Evolutionary conservation across 306 rosid genomes (phyloP).

Genomic region (Cucumis melo): DNA sequence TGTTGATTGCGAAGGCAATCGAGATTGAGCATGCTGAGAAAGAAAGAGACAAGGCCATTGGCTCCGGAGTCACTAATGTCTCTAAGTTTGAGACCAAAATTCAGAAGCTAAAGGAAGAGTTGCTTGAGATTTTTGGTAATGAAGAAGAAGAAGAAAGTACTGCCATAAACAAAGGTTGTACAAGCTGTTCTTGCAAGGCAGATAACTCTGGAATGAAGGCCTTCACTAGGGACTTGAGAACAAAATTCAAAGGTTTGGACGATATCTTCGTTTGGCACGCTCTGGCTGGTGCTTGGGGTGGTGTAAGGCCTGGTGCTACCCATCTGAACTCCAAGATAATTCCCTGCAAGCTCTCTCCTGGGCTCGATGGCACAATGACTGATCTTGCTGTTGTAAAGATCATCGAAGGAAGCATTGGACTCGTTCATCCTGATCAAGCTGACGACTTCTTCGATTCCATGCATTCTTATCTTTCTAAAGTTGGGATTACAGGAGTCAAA

Average conservation of each 20-base stretch:
- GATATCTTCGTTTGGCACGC: constrained; percentile 87
- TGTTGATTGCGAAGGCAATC: constrained; percentile 40
- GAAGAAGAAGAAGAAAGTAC: constrained; percentile 13
- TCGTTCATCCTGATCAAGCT: constrained; percentile 71
- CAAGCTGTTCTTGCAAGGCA: constrained; percentile 7
- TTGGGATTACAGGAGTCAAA: constrained; percentile 72
- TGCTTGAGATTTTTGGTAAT: constrained; percentile 38
- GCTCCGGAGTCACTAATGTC: constrained; percentile 18
- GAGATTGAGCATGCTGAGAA: constrained; percentile 44
- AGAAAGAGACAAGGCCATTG: constrained; percentile 20
- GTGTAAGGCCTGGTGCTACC: constrained; percentile 71
- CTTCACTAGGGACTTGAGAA: constrained; percentile 59
- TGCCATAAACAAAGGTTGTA: constrained; percentile 2
- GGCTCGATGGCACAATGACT: constrained; percentile 60
- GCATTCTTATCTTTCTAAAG: constrained; percentile 67
- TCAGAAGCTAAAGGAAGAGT: constrained; percentile 29
- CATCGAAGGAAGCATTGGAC: constrained; percentile 57
- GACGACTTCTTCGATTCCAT: constrained; percentile 49
- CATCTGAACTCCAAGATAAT: constrained; percentile 32
- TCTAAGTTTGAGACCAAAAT: constrained; percentile 24
- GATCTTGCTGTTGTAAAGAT: constrained; percentile 70
- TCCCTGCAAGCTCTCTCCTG: constrained; percentile 56
- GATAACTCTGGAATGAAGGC: constrained; percentile 52
- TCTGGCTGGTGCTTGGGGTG: constrained; percentile 87
- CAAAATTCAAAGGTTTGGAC: constrained; percentile 49